Percentiles rank a stretch among this genome's conserved stretches.
phyloP scores from a whole-genome alignment of 2,329 filamentous ascomycete species.

The Colletotrichum sp. region DNA sequence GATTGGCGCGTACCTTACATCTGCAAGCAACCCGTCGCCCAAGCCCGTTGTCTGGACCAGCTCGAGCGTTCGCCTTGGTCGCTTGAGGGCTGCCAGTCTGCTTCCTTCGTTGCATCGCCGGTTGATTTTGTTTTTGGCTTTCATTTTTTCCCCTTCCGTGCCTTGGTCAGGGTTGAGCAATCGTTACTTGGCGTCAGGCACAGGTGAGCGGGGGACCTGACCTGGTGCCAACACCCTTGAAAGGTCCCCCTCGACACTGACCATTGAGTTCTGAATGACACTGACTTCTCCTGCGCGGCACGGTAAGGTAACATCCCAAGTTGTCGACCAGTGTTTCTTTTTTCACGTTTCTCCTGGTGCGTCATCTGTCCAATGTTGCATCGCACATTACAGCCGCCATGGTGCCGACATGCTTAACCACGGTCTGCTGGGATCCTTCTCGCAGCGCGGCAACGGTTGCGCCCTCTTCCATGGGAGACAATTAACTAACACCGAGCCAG shows the following conservation, averaged over 20 bases:
- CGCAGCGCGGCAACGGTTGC: not conserved
- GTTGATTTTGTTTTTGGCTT: not conserved
- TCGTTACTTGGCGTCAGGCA: not conserved
- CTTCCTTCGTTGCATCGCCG: not conserved
- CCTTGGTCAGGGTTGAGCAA: not conserved
- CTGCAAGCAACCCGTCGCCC: conserved; percentile 16
- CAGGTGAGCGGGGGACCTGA: not conserved
- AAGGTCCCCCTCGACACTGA: not conserved
- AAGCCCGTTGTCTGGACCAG: not conserved
- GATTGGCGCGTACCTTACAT: conserved; percentile 21
- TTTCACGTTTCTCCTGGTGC: not conserved
- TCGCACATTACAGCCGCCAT: conserved; percentile 1
- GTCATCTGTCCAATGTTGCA: not conserved
- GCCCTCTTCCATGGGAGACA: not conserved
- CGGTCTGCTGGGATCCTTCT: not conserved
- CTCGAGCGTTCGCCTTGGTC: not conserved
- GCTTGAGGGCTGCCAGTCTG: not conserved
- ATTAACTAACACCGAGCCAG: not conserved
- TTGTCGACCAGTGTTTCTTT: not conserved
- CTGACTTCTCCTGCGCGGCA: not conserved
- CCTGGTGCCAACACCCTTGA: not conserved
- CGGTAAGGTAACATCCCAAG: not conserved
- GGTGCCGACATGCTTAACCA: not conserved
- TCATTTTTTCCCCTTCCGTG: not conserved
- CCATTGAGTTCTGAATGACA: not conserved